A percentile compares a stretch with the other conserved stretches of the same genome.
Evolutionary conservation across 129 eudicot genomes (phyloP).

Genomic region (Flaveria ramosissima): DNA sequence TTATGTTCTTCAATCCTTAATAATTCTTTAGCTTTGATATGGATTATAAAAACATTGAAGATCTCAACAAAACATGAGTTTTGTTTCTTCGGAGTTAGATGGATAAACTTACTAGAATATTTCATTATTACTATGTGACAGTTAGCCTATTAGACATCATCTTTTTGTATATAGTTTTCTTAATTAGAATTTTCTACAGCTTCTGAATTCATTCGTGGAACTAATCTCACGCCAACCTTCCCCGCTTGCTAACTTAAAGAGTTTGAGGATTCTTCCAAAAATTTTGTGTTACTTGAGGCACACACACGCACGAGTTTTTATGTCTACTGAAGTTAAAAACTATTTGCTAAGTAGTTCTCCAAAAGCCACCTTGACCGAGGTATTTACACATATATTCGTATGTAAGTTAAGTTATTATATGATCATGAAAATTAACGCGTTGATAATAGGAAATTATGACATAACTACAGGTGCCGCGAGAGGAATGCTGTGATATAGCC

Average conservation of each 20-base stretch:
- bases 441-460: neutral
- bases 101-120: neutral
- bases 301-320: neutral
- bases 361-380: slow-evolving; percentile 13
- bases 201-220: neutral
- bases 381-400: neutral
- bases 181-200: neutral
- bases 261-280: neutral
- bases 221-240: slow-evolving; percentile 15
- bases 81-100: neutral
- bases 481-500: neutral
- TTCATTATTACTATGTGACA: neutral
- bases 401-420: neutral
- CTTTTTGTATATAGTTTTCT: neutral
- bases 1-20: too few species aligned
- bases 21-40: too few species aligned
- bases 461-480: neutral
- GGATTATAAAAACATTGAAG: too few species aligned
- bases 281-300: neutral
- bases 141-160: neutral
- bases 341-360: slow-evolving; percentile 15
- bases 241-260: slow-evolving; percentile 15
- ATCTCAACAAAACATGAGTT: too few species aligned
- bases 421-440: neutral
- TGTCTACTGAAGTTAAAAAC: neutral